Evolutionary conservation across 495 filamentous ascomycete species (phyloP), one percentile per base, ranked within the genome.

Genomic region (Aspergillus ostianus): DNA sequence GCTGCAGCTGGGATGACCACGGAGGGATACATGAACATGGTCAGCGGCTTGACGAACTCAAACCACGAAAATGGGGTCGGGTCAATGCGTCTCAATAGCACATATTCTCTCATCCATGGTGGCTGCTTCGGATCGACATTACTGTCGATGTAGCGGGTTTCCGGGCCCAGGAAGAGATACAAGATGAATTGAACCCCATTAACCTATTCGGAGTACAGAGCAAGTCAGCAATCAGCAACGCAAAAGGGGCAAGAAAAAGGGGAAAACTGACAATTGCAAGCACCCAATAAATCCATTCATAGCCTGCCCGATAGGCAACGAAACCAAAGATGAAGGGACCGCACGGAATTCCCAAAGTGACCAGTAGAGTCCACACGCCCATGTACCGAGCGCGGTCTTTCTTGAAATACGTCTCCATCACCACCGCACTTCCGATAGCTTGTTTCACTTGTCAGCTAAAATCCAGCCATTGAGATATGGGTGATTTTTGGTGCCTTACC

Each of bases 91-190:
- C 67, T 62, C 60, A 84, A 66, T 15, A 59, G 70, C 58, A 81
- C 59, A 59, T 81, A 81, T 59, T 77, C 64, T 19, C 66, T 66
- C 50, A 73, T 73, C 60, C 71, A 73, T 21, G 21, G 57, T 9
- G 73, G 68, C 7, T 62, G 57, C 10, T 59, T 21, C 19, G 62
- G 60, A 4, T 68, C 56, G n/a, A 62, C 60, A 17, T 61, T 60
- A 46, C 64, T 55, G 29, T 61, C 62, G 21, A 84, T 63, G 61
- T 82, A 84, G 47, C 76, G 80, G 15, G 83, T 82, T 64, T 86
- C 83, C 0, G 81, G 78, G 29, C 80, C 78, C n/a, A 85, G 69
- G 73, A 84, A 78, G 30, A 84, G 55, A 53, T 79, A 85, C 36
- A 81, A 57, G 53, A 85, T 69, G 50, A 84, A 77, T 56, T 85